Percentiles rank a stretch among this genome's conserved stretches.
phyloP scores from a whole-genome alignment of 2,329 filamentous ascomycete species.

The Penicillium verrucosum region DNA sequence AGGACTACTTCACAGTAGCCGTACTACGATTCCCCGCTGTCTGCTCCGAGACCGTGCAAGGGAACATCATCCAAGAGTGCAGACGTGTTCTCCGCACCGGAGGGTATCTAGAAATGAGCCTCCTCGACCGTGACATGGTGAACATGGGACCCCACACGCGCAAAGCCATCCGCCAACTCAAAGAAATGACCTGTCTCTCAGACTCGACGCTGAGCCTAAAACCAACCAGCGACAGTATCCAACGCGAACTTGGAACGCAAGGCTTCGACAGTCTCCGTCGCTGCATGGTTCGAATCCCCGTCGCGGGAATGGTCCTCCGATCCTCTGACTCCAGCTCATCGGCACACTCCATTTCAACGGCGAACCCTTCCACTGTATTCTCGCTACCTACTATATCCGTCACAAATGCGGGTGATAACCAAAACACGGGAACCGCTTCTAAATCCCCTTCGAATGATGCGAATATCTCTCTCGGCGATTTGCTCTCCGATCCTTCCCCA shows the following conservation, averaged over 20 bases:
- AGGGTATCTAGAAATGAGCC: conserved; percentile 49
- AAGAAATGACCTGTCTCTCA: conserved; percentile 44
- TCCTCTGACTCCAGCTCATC: conserved; percentile 42
- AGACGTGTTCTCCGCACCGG: conserved; percentile 49
- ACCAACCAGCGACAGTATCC: conserved; percentile 48
- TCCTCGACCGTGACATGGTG: conserved; percentile 50
- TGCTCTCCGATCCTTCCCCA: conserved; percentile 69
- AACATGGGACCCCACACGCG: conserved; percentile 50
- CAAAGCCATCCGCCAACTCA: conserved; percentile 45
- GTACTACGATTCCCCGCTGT: conserved; percentile 48
- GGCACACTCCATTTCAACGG: conserved; percentile 33
- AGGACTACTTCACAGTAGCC: conserved; percentile 45
- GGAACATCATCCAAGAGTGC: conserved; percentile 48
- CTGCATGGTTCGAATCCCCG: conserved; percentile 49
- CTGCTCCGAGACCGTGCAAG: conserved; percentile 43
- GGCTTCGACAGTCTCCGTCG: conserved; percentile 50
- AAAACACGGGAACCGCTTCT: conserved; percentile 11
- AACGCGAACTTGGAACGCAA: conserved; percentile 43
- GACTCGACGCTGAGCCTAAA: conserved; percentile 46
- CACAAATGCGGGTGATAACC: conserved; percentile 14
- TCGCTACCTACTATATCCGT: conserved; percentile 25
- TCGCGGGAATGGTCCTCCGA: conserved; percentile 44
- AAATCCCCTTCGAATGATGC: conserved; percentile 38
- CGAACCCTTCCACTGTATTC: conserved; percentile 25
- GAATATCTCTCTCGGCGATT: conserved; percentile 59